Evolutionary conservation across 208 protist genomes (phyloP).

Genomic region (Phytomonas francai): DNA sequence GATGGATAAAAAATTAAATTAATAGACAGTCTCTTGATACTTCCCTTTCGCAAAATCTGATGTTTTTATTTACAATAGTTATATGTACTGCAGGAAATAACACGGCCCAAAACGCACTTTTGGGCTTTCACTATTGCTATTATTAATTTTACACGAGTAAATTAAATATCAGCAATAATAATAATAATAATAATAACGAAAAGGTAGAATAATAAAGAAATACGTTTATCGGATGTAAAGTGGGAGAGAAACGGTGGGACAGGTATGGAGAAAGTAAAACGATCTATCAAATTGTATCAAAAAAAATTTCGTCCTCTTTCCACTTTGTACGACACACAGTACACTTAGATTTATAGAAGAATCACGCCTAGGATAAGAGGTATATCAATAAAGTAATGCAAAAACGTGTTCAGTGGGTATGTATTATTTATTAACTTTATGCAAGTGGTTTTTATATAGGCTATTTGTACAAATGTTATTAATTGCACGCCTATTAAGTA

Average conservation of each 20-base stretch:
- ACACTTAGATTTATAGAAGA: not conserved
- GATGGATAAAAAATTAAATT: not conserved
- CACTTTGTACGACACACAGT: not conserved
- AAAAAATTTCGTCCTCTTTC: not conserved
- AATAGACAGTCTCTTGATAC: not conserved
- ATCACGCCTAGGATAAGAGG: not conserved
- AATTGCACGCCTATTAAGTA: not conserved
- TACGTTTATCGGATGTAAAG: not conserved
- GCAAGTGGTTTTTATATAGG: not conserved
- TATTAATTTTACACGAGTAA: conserved; percentile 2
- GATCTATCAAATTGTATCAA: not conserved
- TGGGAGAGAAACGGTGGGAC: not conserved
- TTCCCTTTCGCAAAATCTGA: not conserved
- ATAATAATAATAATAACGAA: not conserved
- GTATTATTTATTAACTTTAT: not conserved
- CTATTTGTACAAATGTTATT: not conserved
- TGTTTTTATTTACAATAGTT: not conserved
- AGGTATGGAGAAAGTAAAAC: not conserved
- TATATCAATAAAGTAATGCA: not conserved
- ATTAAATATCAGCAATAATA: not conserved
- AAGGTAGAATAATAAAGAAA: not conserved
- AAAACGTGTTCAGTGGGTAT: not conserved
- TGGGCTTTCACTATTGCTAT: conserved; percentile 5
- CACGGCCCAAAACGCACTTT: not conserved
- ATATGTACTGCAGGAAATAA: not conserved